Evolutionary conservation across 208 protist species (phyloP), one percentile per base, ranked within the genome.

Genomic region (Leishmania tropica): DNA sequence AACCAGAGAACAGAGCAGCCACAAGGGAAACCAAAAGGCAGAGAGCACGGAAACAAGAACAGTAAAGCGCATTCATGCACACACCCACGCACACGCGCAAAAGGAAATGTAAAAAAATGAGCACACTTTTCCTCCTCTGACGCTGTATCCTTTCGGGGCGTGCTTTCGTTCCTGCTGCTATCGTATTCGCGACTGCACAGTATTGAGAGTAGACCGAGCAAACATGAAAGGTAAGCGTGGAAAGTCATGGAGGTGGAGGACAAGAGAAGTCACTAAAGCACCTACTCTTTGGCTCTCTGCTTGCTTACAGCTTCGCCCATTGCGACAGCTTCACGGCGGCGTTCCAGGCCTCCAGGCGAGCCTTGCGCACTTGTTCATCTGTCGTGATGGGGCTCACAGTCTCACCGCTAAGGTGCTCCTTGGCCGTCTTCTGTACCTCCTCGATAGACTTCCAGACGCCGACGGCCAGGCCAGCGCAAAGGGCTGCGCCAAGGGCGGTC

Each of bases 401-500:
- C 37, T 89, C 81, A 76, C 76, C 86, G 17, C 56, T 68, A 19
- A 90, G 78, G 74, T 90, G 75, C 67, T 79, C 37, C 21, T 75
- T 67, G 62, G 85, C 86, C 35, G 91, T 80, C 15, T 37, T 37
- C 40, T 81, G 40, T 42, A 95, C 56, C 56, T 95, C 85, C 21
- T 94, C 90, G 31, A 89, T 68, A 10, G 92, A 95, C 62, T 85
- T 86, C 93, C 93, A 97, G 17, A 89, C 82, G 10, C 90, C 90
- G 37, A 77, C 86, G 3, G 88, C 90, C 19, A 96, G 88, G 1
- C 91, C 94, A 31, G 94, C 94, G 73, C 93, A 96, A 3, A 96
- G 76, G 21, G 92, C 93, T 1, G 93, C 94, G 37, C 94, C 94
- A 48, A 96, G 88, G 11, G 94, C 87, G 37, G 93, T 97, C 1